phyloP scores from a whole-genome alignment of 148 eudicot species.

The Talinum fruticosum region DNA sequence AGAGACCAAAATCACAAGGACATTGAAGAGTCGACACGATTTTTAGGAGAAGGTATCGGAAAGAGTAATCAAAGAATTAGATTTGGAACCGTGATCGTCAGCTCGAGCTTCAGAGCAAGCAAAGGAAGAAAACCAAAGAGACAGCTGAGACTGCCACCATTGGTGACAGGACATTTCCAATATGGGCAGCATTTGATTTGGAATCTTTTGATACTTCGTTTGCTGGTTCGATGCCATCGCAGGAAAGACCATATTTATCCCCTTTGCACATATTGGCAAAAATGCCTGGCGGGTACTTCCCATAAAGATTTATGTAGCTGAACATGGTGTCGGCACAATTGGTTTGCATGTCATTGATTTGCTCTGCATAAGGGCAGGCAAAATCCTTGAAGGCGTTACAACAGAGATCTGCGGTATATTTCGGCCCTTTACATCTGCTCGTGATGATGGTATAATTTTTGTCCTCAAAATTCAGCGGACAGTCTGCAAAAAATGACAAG shows the following conservation, averaged over 20 bases:
- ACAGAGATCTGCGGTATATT: slow-evolving; percentile 36
- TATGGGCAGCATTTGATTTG: slow-evolving; percentile 11
- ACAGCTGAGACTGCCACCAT: slow-evolving; percentile 11
- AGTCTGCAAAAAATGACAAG: slow-evolving; percentile 41
- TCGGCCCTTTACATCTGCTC: slow-evolving; percentile 87
- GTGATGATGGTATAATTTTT: slow-evolving; percentile 79
- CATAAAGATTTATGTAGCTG: slow-evolving; percentile 65
- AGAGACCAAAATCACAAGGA: background rate
- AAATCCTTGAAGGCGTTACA: slow-evolving; percentile 51
- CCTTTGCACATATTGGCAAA: slow-evolving; percentile 62
- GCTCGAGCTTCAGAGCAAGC: slow-evolving; percentile 8
- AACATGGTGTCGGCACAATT: slow-evolving; percentile 68
- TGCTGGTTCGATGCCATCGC: slow-evolving; percentile 13
- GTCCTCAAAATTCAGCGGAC: slow-evolving; percentile 58
- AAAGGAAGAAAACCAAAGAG: slow-evolving; percentile 14
- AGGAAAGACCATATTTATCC: slow-evolving; percentile 52
- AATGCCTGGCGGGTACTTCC: slow-evolving; percentile 76
- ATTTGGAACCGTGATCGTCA: background rate
- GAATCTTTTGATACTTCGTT: background rate
- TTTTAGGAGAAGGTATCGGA: background rate
- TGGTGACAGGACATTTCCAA: background rate
- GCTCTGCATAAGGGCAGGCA: slow-evolving; percentile 46
- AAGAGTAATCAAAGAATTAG: slow-evolving; percentile 11
- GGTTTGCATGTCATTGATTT: slow-evolving; percentile 41
- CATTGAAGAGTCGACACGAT: background rate